These are phyloP conservation scores for Leishmania tropica DNA, from an alignment of 208 protist species.

Conservation along the genomic window DNA sequence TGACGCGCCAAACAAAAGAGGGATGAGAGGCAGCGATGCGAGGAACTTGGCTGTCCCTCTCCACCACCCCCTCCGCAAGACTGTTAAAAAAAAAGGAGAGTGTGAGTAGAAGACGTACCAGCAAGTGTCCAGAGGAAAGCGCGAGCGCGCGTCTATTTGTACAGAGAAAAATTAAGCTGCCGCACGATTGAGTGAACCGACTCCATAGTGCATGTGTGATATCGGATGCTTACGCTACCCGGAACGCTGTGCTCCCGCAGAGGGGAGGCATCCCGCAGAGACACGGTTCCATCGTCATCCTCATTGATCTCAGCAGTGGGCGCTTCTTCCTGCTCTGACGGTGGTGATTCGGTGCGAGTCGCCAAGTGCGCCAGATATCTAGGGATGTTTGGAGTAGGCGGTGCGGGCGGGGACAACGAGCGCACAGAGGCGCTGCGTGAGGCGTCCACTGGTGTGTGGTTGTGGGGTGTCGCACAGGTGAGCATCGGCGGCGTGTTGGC, in stretches of 20 bases:
- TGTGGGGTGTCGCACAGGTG: not conserved
- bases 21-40: not conserved
- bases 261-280: slow-evolving; percentile 29
- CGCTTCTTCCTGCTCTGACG: not conserved
- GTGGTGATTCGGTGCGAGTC: not conserved
- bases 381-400: not conserved
- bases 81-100: not conserved
- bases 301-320: not conserved
- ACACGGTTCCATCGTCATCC: slow-evolving; percentile 10
- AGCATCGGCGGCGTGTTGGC: not conserved
- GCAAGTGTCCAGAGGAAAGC: not conserved
- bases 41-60: not conserved
- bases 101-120: not conserved
- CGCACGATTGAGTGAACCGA: slow-evolving; percentile 18
- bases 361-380: not conserved
- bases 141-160: slow-evolving; percentile 11
- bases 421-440: not conserved
- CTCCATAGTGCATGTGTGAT: slow-evolving; percentile 22
- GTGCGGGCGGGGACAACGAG: slow-evolving; percentile 5
- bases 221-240: slow-evolving; percentile 16
- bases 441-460: slow-evolving; percentile 1
- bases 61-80: not conserved
- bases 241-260: slow-evolving; percentile 30
- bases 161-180: slow-evolving; percentile 35
- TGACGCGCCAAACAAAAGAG: not conserved